A percentile compares a stretch with the other conserved stretches of the same genome.
Conservation (phyloP, 257 asterid genomes). For the Plantago ovata region DNA sequence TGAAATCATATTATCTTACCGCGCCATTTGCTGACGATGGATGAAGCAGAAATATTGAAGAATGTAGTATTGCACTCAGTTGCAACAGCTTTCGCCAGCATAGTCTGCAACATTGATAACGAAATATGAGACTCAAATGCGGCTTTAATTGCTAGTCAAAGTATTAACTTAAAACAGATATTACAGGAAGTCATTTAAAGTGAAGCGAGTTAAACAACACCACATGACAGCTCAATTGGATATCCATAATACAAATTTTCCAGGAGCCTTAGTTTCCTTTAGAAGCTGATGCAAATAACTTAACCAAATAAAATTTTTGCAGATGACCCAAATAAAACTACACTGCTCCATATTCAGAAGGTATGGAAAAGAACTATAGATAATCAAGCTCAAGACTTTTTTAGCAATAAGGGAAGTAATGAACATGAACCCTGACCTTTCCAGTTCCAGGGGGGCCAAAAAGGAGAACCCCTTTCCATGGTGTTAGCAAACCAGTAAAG, state of each 20-base stretch:
- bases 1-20: slow-evolving; percentile 48
- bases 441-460: slow-evolving; percentile 99
- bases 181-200: neutral
- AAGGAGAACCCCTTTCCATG: slow-evolving; percentile 99
- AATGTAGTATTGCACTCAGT: slow-evolving; percentile 98
- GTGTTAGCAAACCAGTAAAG: slow-evolving; percentile 92
- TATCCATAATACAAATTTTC: slow-evolving; percentile 10
- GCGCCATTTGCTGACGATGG: slow-evolving; percentile 99
- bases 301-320: too few relatives aligned
- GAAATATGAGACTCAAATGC: neutral
- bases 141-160: slow-evolving; percentile 9
- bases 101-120: slow-evolving; percentile 56
- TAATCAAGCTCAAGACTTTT: neutral
- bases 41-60: slow-evolving; percentile 98
- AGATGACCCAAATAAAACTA: neutral
- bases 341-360: neutral
- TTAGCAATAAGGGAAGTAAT: neutral
- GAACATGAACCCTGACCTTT: slow-evolving; percentile 44
- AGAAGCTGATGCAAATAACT: neutral
- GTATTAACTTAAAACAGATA: neutral
- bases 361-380: neutral
- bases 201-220: neutral
- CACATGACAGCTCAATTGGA: slow-evolving; percentile 5
- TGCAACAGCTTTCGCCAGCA: slow-evolving; percentile 99
- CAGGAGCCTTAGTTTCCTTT: slow-evolving; percentile 7